A percentile compares a stretch with the other conserved stretches of the same genome.
Conservation (phyloP, 129 eudicot genomes). For the Logfia minima region DNA sequence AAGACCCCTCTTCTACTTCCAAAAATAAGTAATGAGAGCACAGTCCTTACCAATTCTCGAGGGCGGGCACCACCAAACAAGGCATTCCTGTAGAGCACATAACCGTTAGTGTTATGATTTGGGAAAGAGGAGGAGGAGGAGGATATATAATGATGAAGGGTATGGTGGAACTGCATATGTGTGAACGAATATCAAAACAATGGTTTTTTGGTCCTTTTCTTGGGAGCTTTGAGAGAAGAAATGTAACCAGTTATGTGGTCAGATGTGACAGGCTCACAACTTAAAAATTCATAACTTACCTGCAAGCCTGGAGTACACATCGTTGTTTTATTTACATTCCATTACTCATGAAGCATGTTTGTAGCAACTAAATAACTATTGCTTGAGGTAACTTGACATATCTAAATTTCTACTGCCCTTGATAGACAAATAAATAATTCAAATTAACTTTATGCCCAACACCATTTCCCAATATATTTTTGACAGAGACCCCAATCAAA, state of each 20-base stretch:
- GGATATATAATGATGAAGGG: neutral
- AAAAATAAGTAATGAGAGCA: neutral
- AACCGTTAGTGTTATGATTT: conserved; percentile 1
- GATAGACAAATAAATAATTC: neutral
- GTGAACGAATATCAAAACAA: neutral
- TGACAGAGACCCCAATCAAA: too few relatives aligned
- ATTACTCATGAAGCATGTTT: neutral
- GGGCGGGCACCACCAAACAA: conserved; percentile 96
- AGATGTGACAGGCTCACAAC: neutral
- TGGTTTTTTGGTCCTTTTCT: neutral
- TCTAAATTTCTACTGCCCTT: neutral
- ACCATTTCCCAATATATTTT: neutral
- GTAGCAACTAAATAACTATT: neutral
- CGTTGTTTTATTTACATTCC: neutral
- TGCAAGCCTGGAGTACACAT: neutral
- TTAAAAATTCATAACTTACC: neutral
- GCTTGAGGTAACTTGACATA: neutral
- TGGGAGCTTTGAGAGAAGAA: neutral
- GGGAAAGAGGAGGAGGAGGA: too few relatives aligned
- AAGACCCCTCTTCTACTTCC: neutral
- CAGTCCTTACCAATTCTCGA: conserved; percentile 70
- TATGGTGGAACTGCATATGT: neutral
- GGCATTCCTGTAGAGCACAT: conserved; percentile 44
- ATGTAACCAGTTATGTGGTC: neutral
- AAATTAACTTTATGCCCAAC: neutral